Percentiles rank a stretch among this genome's conserved stretches.
phyloP scores from a whole-genome alignment of 495 filamentous ascomycete species.

The Penicillium argentinense region DNA sequence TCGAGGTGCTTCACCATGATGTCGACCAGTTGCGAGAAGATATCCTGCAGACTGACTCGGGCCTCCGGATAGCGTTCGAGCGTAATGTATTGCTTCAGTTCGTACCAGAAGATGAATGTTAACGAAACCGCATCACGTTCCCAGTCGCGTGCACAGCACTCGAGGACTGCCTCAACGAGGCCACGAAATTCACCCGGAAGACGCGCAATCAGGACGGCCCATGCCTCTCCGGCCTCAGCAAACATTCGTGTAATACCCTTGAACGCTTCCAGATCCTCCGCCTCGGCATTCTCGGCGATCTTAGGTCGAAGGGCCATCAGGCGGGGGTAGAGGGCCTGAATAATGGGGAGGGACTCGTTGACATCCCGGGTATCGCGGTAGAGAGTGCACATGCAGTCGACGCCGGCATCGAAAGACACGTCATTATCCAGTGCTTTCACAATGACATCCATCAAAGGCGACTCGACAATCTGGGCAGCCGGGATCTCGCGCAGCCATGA shows the following conservation, averaged over 20 bases:
- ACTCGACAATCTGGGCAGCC: conserved; percentile 77
- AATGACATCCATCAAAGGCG: conserved; percentile 78
- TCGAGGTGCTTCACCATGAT: conserved; percentile 91
- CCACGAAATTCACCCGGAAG: conserved; percentile 76
- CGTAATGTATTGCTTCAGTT: conserved; percentile 93
- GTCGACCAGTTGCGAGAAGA: conserved; percentile 86
- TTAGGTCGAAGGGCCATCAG: conserved; percentile 76
- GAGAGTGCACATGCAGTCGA: conserved; percentile 89
- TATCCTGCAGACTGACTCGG: conserved; percentile 67
- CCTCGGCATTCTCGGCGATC: conserved; percentile 70
- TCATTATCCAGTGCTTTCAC: conserved; percentile 74
- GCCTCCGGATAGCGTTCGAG: conserved; percentile 86
- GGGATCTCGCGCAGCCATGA: conserved; percentile 95
- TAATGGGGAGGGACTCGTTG: conserved; percentile 73
- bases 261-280: conserved; percentile 83
- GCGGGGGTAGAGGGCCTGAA: conserved; percentile 81
- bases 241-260: conserved; percentile 88
- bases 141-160: conserved; percentile 83
- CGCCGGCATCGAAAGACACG: conserved; percentile 79
- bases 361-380: conserved; percentile 92
- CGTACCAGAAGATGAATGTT: conserved; percentile 98
- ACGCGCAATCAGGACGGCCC: conserved; percentile 86
- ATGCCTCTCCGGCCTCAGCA: conserved; percentile 90
- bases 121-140: conserved; percentile 86
- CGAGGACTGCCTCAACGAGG: conserved; percentile 87